These are phyloP conservation scores for Neurospora sp. DNA, from an alignment of 495 filamentous ascomycete species.

Conservation along the genomic window DNA sequence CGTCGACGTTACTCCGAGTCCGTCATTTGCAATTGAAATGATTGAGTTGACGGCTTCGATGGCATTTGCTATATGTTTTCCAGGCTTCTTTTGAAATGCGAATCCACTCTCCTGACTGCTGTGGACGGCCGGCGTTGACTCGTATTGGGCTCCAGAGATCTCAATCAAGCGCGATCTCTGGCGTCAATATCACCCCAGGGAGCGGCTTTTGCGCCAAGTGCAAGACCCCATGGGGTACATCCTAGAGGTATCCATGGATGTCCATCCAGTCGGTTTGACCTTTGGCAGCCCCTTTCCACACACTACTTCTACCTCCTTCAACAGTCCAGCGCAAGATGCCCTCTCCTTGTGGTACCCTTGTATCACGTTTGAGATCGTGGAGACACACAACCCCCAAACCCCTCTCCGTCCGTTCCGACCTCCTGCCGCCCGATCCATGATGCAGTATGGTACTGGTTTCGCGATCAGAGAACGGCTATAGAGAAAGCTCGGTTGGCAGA, in stretches of 20 bases:
- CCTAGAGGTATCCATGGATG: not conserved
- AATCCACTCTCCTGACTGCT: not conserved
- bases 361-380: slow-evolving; percentile 37
- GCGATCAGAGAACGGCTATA: not conserved
- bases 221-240: slow-evolving; percentile 8
- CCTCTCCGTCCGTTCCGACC: slow-evolving; percentile 20
- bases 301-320: slow-evolving; percentile 13
- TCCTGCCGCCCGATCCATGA: slow-evolving; percentile 12
- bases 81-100: not conserved
- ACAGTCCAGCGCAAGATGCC: slow-evolving; percentile 19
- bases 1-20: not conserved
- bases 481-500: slow-evolving; percentile 14
- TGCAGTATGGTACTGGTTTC: slow-evolving; percentile 24
- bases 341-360: slow-evolving; percentile 18
- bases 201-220: not conserved
- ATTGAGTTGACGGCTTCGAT: not conserved
- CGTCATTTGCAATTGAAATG: not conserved
- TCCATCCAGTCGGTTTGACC: slow-evolving; percentile 11
- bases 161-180: not conserved
- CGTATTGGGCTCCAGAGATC: not conserved
- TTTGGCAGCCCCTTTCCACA: slow-evolving; percentile 6
- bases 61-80: not conserved
- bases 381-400: slow-evolving; percentile 16
- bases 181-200: not conserved
- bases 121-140: not conserved